Base-by-base conservation (phyloP, 2,329 filamentous ascomycete genomes). In the Massarina eburnea region DNA sequence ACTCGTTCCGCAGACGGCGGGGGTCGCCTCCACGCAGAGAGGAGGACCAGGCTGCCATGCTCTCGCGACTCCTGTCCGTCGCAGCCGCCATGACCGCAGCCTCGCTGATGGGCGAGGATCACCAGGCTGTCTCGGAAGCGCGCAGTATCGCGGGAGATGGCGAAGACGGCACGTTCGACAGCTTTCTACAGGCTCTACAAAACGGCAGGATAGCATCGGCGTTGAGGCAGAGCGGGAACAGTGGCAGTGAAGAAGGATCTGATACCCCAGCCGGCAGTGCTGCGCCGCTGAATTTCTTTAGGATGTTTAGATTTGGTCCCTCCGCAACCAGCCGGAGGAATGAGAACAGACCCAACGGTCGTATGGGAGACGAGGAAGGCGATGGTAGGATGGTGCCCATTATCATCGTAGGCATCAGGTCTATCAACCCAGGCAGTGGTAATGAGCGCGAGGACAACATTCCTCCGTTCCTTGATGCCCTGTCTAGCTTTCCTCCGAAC, bases 381-480 rank as follows among this genome's bases (percentile, higher is more conserved):
- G 72, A 72, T 42, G 79, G 79, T 37, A 76, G 84, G 18, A 84
- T 84, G 68, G 81, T 86, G 30, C 85, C 84, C 8, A 78, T 87
- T 51, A 85, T 87, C 34, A 84, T 87, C 41, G 84, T 87, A 32
- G 84, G 84, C 43, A 85, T 87, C 44, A 75, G 84, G 42, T 85
- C 83, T 20, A 83, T 86, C 46, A 82, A 79, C 24, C 77, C 81
- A 17, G 69, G 67, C 39, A 73, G 73, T 20, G 75, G 73, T 51
- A 71, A 73, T 12, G 66, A 71, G 19, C 71, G 72, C 17, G 71
- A 73, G 57, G 62, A 73, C 55, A 67, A 71, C 55, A 71, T 76
- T 49, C 74, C 71, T 18, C 74, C 75, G 14, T 78, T 78, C 65
- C 70, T 78, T 41, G 76, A 79, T 46, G 73, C 75, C 22, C 70